Base-by-base conservation (phyloP, 805 yeast genomes). In the Wickerhamiella domercqiae region DNA sequence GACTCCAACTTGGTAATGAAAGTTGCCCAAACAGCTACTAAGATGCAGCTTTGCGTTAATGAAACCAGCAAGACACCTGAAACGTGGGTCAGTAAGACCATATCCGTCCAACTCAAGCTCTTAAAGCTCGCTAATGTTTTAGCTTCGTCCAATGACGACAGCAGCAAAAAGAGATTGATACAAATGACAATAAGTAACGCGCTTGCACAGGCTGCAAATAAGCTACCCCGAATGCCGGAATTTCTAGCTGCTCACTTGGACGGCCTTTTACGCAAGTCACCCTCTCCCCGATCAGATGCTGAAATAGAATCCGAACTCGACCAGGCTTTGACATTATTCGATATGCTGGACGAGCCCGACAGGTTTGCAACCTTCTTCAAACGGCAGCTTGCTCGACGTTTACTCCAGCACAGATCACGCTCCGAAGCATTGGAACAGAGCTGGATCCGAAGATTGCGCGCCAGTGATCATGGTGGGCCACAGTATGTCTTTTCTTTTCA, bases 321-420 rank as follows among this genome's bases (percentile, higher is more conserved):
- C 48, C 84, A 82, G 52, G 70, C 87, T 49, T 80, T 86, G 80
- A 70, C 75, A 13, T 66, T 90, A 17, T 87, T 87, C 67, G 78
- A 75, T 51, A 87, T 78, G 51, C 66, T 93, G 40, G 80, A 78
- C 29, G 97, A 90, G 55, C 86, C 86, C 55, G 97, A 93, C 62
- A 80, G 90, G 21, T 93, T 90, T 59, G 94, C 83, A 60, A 75
- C 75, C 39, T 78, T 78, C 61, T 90, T 84, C 59, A 77, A 96
- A 57, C 72, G 95, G 44, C 65, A 78, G 49, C 67, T 90, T 48
- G 93, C 98, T 6, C 82, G 79, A 54, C 70, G 99, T 55, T 68
- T 90, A 50, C 81, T 90, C 51, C 78, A 79, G 52, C 78, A 83
- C 48, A 73, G 87, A 17, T 77, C 93, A 2, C 75, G 78, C 28